These are phyloP conservation scores for Metschnikowia borealis DNA, from an alignment of 805 yeast species.

Conservation along the genomic window DNA sequence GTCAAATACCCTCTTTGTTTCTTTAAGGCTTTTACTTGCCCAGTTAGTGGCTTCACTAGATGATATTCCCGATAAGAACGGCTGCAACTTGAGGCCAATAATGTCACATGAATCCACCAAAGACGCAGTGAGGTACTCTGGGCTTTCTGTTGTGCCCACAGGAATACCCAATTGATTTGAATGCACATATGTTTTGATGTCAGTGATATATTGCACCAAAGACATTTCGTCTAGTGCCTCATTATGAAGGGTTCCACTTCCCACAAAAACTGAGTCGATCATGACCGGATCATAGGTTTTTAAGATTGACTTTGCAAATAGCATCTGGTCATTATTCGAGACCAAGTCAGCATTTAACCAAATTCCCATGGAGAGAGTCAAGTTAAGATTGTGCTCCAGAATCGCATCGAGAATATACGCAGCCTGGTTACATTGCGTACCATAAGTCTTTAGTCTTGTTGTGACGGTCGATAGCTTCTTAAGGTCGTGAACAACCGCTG, in stretches of 20 bases:
- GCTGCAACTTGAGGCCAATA: conserved; percentile 62
- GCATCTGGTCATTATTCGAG: conserved; percentile 45
- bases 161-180: conserved; percentile 38
- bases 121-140: conserved; percentile 39
- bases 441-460: conserved; percentile 52
- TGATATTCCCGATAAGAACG: conserved; percentile 58
- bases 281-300: conserved; percentile 37
- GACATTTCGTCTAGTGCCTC: conserved; percentile 40
- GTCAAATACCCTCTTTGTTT: conserved; percentile 28
- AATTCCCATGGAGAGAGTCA: conserved; percentile 59
- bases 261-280: conserved; percentile 53
- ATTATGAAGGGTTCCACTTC: conserved; percentile 60
- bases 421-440: conserved; percentile 60
- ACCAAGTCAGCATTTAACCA: conserved; percentile 51
- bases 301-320: conserved; percentile 41
- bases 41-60: conserved; percentile 49
- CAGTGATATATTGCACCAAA: conserved; percentile 40
- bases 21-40: conserved; percentile 30
- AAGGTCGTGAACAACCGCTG: conserved; percentile 53
- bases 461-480: conserved; percentile 58
- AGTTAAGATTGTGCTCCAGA: conserved; percentile 43
- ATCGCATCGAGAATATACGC: conserved; percentile 52
- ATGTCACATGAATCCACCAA: conserved; percentile 48
- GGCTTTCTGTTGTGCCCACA: conserved; percentile 62
- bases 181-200: conserved; percentile 36